Conservation (phyloP, 2,329 filamentous ascomycete genomes). For the Trichophyton mentagrophytes region DNA sequence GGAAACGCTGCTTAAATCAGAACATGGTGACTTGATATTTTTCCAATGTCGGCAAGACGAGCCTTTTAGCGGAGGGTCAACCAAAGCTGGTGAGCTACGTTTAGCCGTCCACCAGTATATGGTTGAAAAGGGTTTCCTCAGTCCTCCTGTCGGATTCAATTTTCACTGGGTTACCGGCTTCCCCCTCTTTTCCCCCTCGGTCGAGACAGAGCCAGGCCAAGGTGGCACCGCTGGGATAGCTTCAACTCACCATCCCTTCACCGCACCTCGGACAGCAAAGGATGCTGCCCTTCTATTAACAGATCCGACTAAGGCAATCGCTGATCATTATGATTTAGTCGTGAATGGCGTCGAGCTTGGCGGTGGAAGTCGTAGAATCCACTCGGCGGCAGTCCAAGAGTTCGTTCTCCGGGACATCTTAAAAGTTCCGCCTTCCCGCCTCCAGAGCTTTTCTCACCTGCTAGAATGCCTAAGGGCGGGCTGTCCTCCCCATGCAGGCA, state of each 20-base stretch:
- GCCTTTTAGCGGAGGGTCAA: conserved; percentile 60
- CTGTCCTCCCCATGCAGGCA: conserved; percentile 87
- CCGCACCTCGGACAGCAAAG: conserved; percentile 57
- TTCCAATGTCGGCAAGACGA: conserved; percentile 62
- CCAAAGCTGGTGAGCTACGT: conserved; percentile 58
- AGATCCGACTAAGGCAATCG: conserved; percentile 58
- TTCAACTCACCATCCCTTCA: conserved; percentile 92
- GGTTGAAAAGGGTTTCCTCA: conserved; percentile 48
- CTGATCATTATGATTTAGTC: conserved; percentile 90
- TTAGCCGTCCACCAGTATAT: conserved; percentile 56
- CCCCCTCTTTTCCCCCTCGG: conserved; percentile 71
- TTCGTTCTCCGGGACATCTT: conserved; percentile 75
- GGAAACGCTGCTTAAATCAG: conserved; percentile 40
- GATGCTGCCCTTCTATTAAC: conserved; percentile 65
- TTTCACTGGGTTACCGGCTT: conserved; percentile 86
- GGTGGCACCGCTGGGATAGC: conserved; percentile 67
- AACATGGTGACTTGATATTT: conserved; percentile 66
- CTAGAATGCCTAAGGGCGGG: conserved; percentile 70
- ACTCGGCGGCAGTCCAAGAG: conserved; percentile 68
- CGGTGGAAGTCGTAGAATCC: conserved; percentile 85
- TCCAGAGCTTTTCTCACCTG: conserved; percentile 75
- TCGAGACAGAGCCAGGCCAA: conserved; percentile 59
- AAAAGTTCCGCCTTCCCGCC: conserved; percentile 56
- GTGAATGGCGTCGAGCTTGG: conserved; percentile 91
- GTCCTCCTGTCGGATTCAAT: conserved; percentile 40